phyloP scores from a whole-genome alignment of 257 asterid species.

The Paraleonurus japonicus region DNA sequence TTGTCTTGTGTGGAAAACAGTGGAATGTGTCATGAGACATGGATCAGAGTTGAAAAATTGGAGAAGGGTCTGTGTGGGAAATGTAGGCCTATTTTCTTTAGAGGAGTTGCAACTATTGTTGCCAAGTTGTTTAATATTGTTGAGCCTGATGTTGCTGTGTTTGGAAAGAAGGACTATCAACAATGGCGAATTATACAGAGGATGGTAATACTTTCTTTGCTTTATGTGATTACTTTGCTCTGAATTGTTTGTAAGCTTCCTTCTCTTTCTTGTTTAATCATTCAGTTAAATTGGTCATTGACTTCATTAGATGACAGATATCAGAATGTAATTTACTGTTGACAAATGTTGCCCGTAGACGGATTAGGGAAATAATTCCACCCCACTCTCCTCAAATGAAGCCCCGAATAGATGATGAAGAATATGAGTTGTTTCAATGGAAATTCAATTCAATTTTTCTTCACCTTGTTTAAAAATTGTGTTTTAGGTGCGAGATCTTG shows the following conservation, averaged over 20 bases:
- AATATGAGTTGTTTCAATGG: neutral
- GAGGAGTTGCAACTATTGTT: conserved; percentile 95
- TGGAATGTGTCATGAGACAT: conserved; percentile 78
- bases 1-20: conserved; percentile 70
- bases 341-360: neutral
- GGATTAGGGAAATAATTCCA: neutral
- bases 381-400: neutral
- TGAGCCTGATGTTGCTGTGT: conserved; percentile 88
- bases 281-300: neutral
- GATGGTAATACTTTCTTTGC: conserved; percentile 52
- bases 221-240: conserved; percentile 1
- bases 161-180: conserved; percentile 98
- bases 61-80: conserved; percentile 88
- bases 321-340: neutral
- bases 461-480: neutral
- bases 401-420: neutral
- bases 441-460: neutral
- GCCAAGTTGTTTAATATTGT: conserved; percentile 81
- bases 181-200: conserved; percentile 78
- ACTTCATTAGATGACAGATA: neutral
- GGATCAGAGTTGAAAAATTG: conserved; percentile 78
- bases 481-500: conserved; percentile 89
- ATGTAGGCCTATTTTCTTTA: conserved; percentile 82
- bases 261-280: neutral
- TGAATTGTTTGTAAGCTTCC: neutral